phyloP scores from a whole-genome alignment of 179 eudicot genomes.

The Corrigiola litoralis region DNA sequence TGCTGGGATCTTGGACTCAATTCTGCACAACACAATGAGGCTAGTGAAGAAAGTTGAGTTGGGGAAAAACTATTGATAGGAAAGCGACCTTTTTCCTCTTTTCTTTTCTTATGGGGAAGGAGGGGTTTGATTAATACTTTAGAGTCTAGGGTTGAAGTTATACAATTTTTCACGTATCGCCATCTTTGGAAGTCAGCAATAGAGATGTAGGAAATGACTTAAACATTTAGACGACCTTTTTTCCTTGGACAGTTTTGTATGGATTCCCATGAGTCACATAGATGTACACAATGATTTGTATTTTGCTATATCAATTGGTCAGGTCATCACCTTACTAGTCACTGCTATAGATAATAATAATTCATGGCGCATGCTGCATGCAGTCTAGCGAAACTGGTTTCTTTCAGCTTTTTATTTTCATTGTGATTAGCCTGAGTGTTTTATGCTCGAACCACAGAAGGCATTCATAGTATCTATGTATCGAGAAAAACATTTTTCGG shows the following conservation, averaged over 20 bases:
- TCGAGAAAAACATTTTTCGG: too few relatives aligned
- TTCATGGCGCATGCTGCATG: too few relatives aligned
- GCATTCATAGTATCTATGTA: too few relatives aligned
- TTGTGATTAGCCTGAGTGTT: too few relatives aligned
- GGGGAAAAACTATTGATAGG: conserved; percentile 66
- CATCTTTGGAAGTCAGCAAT: conserved; percentile 1
- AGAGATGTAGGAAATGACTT: conserved; percentile 13
- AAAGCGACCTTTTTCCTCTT: neutral
- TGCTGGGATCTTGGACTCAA: conserved; percentile 89
- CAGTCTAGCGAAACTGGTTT: neutral
- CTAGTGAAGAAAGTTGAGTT: conserved; percentile 81
- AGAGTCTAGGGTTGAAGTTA: conserved; percentile 7
- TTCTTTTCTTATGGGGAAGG: neutral
- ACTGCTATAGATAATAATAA: neutral
- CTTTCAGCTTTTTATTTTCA: neutral
- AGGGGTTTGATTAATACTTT: neutral
- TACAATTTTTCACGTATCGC: conserved; percentile 8
- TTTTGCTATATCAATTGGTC: neutral
- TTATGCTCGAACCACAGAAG: too few relatives aligned
- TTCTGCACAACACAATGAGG: conserved; percentile 74
- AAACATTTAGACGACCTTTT: neutral
- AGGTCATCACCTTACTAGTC: neutral
- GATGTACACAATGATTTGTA: neutral
- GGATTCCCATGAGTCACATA: neutral
- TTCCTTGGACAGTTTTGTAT: too few relatives aligned